Evolutionary conservation across 257 asterid species (phyloP).

Genomic region (Penstemon davidsonii): DNA sequence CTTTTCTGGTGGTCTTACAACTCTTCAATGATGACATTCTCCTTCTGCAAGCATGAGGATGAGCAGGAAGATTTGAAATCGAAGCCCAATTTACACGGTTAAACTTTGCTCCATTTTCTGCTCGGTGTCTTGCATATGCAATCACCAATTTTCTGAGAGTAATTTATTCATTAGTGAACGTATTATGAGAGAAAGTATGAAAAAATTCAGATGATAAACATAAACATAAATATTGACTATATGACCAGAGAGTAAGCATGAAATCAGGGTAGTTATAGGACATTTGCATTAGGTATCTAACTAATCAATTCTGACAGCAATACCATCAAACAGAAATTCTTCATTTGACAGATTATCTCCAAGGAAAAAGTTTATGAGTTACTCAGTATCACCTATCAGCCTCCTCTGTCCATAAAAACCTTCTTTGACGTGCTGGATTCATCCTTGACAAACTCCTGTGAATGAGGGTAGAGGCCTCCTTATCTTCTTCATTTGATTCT

Average conservation of each 20-base stretch:
- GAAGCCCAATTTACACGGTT: conserved; percentile 77
- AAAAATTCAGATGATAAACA: conserved; percentile 17
- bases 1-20: conserved; percentile 53
- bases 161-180: conserved; percentile 29
- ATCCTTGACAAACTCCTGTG: conserved; percentile 51
- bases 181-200: conserved; percentile 10
- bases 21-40: conserved; percentile 73
- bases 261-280: conserved; percentile 16
- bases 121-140: conserved; percentile 75
- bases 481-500: conserved; percentile 50
- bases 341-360: conserved; percentile 22
- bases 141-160: conserved; percentile 73
- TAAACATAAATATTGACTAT: neutral
- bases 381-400: conserved; percentile 71
- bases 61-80: conserved; percentile 78
- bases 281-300: conserved; percentile 19
- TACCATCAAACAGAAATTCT: conserved; percentile 21
- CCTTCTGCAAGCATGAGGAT: conserved; percentile 76
- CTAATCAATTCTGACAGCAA: conserved; percentile 15
- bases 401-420: conserved; percentile 81
- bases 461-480: conserved; percentile 40
- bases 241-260: conserved; percentile 20
- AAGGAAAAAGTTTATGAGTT: conserved; percentile 26
- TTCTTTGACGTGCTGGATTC: conserved; percentile 51
- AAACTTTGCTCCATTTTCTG: conserved; percentile 77